A percentile compares a stretch with the other conserved stretches of the same genome.
phyloP scores from a whole-genome alignment of 2,329 filamentous ascomycete species.

The Hypocrella siamensis region DNA sequence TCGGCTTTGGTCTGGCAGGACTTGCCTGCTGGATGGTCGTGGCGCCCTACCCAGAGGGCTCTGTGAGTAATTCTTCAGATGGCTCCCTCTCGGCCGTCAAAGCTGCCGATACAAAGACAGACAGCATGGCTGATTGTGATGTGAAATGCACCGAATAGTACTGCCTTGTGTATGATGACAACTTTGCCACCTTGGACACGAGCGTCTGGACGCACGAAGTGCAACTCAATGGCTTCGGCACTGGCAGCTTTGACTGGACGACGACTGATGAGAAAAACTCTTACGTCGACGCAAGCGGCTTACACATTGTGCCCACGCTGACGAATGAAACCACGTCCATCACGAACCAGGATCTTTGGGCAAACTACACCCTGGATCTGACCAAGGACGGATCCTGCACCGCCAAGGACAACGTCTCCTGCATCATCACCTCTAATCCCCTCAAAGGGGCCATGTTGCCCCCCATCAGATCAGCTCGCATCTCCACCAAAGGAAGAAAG shows the following conservation, averaged over 20 bases:
- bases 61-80: constrained; percentile 6
- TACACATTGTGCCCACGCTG: constrained; percentile 39
- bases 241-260: constrained; percentile 39
- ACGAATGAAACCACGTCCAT: constrained; percentile 24
- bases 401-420: constrained; percentile 14
- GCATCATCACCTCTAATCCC: constrained; percentile 24
- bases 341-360: constrained; percentile 19
- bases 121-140: too few species aligned
- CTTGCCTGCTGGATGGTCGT: constrained; percentile 16
- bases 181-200: constrained; percentile 28
- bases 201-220: constrained; percentile 33
- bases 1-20: constrained; percentile 18
- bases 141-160: constrained; percentile 16
- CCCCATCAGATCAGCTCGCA: constrained; percentile 31
- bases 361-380: constrained; percentile 28
- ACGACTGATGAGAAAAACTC: constrained; percentile 30
- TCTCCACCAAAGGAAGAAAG: constrained; percentile 19
- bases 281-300: constrained; percentile 29
- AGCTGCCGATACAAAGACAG: background rate
- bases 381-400: constrained; percentile 26
- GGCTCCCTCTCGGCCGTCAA: background rate
- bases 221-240: constrained; percentile 26
- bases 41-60: constrained; percentile 10
- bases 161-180: constrained; percentile 33
- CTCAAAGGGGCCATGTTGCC: constrained; percentile 28